These are phyloP conservation scores for Phytophthora lateralis DNA, from an alignment of 352 stramenopile species.

Conservation along the genomic window DNA sequence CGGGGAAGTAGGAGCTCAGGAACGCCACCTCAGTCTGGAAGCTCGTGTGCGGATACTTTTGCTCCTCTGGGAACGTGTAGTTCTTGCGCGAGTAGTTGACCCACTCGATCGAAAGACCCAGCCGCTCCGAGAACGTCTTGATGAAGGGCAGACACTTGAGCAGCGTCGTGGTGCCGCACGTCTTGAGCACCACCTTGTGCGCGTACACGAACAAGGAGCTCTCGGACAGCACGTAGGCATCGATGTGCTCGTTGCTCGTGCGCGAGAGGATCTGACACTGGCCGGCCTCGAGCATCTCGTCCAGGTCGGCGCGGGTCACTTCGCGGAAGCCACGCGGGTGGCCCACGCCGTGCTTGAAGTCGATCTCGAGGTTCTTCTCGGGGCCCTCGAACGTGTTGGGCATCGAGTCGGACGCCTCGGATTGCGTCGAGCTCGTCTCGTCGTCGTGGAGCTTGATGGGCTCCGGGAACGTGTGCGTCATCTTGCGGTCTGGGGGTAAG, in stretches of 20 bases:
- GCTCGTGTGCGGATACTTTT: conserved; percentile 96
- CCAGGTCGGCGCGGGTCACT: conserved; percentile 87
- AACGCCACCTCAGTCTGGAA: conserved; percentile 98
- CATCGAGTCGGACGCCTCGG: conserved; percentile 58
- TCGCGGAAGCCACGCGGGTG: conserved; percentile 89
- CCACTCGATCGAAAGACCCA: conserved; percentile 98
- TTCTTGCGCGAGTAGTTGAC: conserved; percentile 99
- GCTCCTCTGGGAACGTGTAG: conserved; percentile 98
- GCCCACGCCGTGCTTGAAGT: conserved; percentile 86
- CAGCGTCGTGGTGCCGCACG: conserved; percentile 99
- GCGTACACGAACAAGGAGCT: conserved; percentile 99
- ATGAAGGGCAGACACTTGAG: conserved; percentile 92
- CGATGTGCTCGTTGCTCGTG: conserved; percentile 96
- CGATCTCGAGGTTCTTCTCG: conserved; percentile 97
- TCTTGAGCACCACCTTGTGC: conserved; percentile 99
- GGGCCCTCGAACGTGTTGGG: conserved; percentile 96
- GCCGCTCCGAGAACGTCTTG: conserved; percentile 74
- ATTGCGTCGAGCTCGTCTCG: conserved; percentile 79
- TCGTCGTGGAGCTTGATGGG: conserved; percentile 70
- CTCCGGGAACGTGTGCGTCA: conserved; percentile 69
- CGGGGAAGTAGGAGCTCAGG: conserved; percentile 90
- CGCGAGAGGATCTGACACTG: conserved; percentile 97
- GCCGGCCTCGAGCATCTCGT: conserved; percentile 94
- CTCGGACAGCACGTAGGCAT: conserved; percentile 96
- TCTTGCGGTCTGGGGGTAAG: conserved; percentile 12